These are phyloP conservation scores for Psidium friedrichsthalianum DNA, from an alignment of 345 rosid genomes.

Conservation along the genomic window DNA sequence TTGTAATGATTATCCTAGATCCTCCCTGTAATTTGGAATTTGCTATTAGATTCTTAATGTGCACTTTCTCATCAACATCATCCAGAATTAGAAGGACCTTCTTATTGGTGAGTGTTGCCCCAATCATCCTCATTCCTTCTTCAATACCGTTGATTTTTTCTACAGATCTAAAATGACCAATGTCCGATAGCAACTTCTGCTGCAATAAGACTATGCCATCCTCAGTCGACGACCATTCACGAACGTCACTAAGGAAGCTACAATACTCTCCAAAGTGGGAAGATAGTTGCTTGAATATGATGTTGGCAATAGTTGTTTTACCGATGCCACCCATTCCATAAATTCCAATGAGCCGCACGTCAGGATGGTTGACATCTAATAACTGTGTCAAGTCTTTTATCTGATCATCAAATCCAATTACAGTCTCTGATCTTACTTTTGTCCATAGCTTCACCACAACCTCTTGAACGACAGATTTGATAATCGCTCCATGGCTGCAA, in stretches of 20 bases:
- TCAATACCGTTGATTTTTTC: background rate
- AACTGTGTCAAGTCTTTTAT: background rate
- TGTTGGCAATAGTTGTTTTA: background rate
- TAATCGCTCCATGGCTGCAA: background rate
- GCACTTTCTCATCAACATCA: background rate
- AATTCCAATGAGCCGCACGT: background rate
- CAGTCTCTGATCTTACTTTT: background rate
- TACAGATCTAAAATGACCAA: accelerated
- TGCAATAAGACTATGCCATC: background rate
- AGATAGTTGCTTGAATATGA: slow-evolving; percentile 1
- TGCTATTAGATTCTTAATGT: background rate
- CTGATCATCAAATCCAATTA: background rate
- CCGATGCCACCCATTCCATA: background rate
- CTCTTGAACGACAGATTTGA: accelerated
- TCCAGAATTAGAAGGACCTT: background rate
- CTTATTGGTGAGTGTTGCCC: background rate
- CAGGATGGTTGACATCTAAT: background rate
- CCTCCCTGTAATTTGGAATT: background rate
- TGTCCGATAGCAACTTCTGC: background rate
- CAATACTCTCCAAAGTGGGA: slow-evolving; percentile 1
- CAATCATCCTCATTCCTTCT: background rate
- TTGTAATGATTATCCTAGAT: slow-evolving; percentile 7
- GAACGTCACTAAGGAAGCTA: slow-evolving; percentile 14
- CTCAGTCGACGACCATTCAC: background rate
- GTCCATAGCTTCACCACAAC: background rate